phyloP scores from a whole-genome alignment of 331 rosid genomes.

The Dryas integrifolia region DNA sequence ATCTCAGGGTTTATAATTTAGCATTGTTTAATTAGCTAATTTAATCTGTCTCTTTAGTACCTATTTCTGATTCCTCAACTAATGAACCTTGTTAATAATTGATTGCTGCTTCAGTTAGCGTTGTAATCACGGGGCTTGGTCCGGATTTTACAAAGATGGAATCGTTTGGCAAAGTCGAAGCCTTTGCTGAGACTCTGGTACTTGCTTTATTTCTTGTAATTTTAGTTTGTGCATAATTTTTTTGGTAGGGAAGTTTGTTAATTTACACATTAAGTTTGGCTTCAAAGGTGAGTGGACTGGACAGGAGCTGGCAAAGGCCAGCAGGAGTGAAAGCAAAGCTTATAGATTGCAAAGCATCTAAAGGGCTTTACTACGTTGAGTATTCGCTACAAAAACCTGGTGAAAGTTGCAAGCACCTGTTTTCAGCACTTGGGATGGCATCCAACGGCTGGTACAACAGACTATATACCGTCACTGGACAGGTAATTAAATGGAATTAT shows the following conservation, averaged over 20 bases:
- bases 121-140: conserved; percentile 81
- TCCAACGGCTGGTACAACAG: conserved; percentile 87
- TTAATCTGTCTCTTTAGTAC: too few species aligned
- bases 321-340: conserved; percentile 91
- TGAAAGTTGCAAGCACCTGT: conserved; percentile 63
- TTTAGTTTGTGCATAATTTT: neutral
- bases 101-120: conserved; percentile 53
- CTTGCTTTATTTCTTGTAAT: conserved; percentile 7
- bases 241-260: too few species aligned
- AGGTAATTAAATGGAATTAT: conserved; percentile 38
- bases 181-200: conserved; percentile 90
- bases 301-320: conserved; percentile 91
- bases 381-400: conserved; percentile 80
- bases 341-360: conserved; percentile 55
- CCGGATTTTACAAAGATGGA: conserved; percentile 91
- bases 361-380: conserved; percentile 75
- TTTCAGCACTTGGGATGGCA: conserved; percentile 87
- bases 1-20: neutral
- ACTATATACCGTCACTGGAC: conserved; percentile 85
- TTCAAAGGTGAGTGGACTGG: conserved; percentile 75
- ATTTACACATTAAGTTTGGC: neutral
- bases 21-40: too few species aligned
- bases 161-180: conserved; percentile 94
- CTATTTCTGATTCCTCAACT: too few species aligned
- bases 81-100: too few species aligned